These are phyloP conservation scores for Luzula sylvatica DNA, from an alignment of 176 grass and related monocot genomes.

Conservation along the genomic window DNA sequence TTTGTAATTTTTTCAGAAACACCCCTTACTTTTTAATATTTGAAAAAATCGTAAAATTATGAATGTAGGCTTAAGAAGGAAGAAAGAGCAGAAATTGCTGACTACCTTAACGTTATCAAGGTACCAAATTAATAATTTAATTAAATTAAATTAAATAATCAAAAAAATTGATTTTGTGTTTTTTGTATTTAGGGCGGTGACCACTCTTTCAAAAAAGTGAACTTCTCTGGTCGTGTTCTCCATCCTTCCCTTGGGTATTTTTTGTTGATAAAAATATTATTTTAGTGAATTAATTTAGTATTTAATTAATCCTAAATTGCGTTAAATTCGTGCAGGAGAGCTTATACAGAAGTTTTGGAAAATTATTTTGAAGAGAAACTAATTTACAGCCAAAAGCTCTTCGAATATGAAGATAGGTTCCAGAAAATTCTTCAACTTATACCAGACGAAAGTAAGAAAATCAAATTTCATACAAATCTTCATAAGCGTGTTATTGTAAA, in stretches of 20 bases:
- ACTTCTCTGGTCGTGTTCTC: slow-evolving; percentile 54
- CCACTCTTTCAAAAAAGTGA: slow-evolving; percentile 72
- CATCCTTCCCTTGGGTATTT: slow-evolving; percentile 84
- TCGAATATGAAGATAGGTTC: slow-evolving; percentile 63
- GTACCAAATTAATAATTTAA: slow-evolving; percentile 21
- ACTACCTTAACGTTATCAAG: slow-evolving; percentile 88
- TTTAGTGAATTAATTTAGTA: slow-evolving; percentile 3
- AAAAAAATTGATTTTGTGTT: neutral
- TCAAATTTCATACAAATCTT: neutral
- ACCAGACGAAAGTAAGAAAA: slow-evolving; percentile 70
- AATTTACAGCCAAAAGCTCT: slow-evolving; percentile 51
- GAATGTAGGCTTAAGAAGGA: slow-evolving; percentile 65
- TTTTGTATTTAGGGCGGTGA: slow-evolving; percentile 55
- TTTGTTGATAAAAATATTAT: slow-evolving; percentile 1
- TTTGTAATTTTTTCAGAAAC: too few species aligned
- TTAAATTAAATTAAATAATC: neutral
- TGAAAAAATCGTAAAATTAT: neutral
- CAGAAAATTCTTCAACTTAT: slow-evolving; percentile 82
- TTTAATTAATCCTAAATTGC: slow-evolving; percentile 10
- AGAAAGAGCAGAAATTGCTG: slow-evolving; percentile 74
- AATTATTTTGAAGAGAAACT: slow-evolving; percentile 70
- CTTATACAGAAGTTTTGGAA: slow-evolving; percentile 81
- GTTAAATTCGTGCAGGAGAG: slow-evolving; percentile 41
- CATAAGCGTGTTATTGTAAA: neutral
- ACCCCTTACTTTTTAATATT: neutral